Evolutionary conservation across 2,329 filamentous ascomycete genomes (phyloP).

Genomic region (Trichoderma simmonsii): DNA sequence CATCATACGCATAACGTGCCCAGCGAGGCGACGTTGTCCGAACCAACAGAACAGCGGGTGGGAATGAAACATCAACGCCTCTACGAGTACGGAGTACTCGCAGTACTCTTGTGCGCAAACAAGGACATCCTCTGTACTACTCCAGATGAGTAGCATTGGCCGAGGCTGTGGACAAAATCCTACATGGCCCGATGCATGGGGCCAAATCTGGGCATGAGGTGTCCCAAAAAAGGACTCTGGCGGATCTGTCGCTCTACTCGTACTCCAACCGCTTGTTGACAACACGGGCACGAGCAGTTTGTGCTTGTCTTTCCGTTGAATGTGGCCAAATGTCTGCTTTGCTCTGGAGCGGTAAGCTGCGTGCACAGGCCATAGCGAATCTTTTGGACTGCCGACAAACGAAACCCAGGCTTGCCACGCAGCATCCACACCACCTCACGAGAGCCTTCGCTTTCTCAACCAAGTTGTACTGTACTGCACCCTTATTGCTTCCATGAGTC

Average conservation of each 20-base stretch:
- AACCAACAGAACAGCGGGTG: constrained; percentile 8
- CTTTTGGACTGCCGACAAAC: constrained; percentile 19
- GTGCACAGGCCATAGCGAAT: constrained; percentile 22
- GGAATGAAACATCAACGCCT: background rate
- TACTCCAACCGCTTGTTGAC: background rate
- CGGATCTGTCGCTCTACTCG: background rate
- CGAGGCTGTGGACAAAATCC: constrained; percentile 13
- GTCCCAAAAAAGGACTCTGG: background rate
- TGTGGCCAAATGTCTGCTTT: background rate
- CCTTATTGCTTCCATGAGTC: background rate
- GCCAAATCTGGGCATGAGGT: constrained; percentile 20
- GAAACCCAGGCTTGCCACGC: constrained; percentile 5
- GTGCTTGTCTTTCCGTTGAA: background rate
- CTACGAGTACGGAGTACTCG: background rate
- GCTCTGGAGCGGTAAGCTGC: background rate
- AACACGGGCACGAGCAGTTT: background rate
- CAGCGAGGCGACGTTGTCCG: background rate
- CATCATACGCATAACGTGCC: constrained; percentile 14
- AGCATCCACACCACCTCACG: constrained; percentile 2
- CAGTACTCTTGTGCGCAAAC: background rate
- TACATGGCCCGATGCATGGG: constrained; percentile 19
- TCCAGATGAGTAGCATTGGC: constrained; percentile 16
- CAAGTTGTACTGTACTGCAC: background rate
- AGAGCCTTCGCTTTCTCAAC: background rate
- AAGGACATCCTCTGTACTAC: constrained; percentile 10